A percentile compares a stretch with the other conserved stretches of the same genome.
These are phyloP conservation scores for Thermomucor indicae-seudaticae DNA, from an alignment of 371 early-diverging fungal species.

Conservation along the genomic window DNA sequence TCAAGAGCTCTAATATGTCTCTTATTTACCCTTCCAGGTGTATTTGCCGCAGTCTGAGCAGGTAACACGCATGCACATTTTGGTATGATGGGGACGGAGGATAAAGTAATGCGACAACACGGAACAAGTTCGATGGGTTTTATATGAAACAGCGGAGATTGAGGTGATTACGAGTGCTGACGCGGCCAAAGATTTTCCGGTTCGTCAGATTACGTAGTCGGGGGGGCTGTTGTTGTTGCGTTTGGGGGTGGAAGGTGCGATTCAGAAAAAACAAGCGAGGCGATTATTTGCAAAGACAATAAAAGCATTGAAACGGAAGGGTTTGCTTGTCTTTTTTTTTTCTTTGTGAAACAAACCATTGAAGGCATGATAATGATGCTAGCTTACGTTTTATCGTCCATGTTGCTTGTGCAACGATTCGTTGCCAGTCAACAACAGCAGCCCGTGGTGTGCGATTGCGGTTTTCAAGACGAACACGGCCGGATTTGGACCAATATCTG, in stretches of 20 bases:
- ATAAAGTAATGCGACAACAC: neutral
- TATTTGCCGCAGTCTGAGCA: slow-evolving; percentile 19
- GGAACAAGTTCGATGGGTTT: neutral
- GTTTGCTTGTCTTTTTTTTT: no score
- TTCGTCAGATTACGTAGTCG: no score
- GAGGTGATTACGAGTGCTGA: slow-evolving; percentile 9
- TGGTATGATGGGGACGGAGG: neutral
- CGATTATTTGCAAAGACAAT: no score
- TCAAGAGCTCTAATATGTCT: neutral
- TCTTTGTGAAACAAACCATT: no score
- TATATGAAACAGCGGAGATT: slow-evolving; percentile 9
- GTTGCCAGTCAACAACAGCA: no score
- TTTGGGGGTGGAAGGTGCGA: no score
- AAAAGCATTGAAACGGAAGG: no score
- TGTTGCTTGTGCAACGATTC: no score
- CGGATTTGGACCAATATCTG: slow-evolving; percentile 32
- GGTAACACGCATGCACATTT: slow-evolving; percentile 22
- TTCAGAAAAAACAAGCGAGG: no score
- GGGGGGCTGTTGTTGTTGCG: no score
- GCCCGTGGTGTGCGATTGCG: slow-evolving; percentile 26
- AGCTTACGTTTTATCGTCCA: no score
- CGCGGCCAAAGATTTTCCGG: slow-evolving; percentile 16
- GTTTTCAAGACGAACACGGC: slow-evolving; percentile 34
- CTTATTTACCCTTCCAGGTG: slow-evolving; percentile 23
- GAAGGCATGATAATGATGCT: no score